Evolutionary conservation across 78 protist genomes (phyloP).

Genomic region (Thecamonas trahens): DNA sequence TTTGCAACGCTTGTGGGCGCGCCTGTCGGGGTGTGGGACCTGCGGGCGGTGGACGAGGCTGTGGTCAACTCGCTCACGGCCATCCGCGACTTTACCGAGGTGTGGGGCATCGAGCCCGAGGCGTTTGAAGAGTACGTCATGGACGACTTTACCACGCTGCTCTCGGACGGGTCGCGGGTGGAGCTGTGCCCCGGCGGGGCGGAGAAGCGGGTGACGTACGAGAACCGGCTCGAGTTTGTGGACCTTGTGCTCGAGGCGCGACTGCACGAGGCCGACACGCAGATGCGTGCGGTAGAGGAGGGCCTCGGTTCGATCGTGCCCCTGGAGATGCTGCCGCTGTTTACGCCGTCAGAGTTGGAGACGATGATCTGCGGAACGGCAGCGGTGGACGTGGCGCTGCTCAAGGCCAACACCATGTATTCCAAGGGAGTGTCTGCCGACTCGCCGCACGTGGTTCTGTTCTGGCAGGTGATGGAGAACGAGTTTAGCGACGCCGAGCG

Average conservation of each 20-base stretch:
- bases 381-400: slow-evolving; percentile 2
- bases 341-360: slow-evolving; percentile 10
- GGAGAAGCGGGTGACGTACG: neutral
- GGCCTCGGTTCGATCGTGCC: neutral
- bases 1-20: slow-evolving; percentile 35
- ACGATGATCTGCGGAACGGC: slow-evolving; percentile 5
- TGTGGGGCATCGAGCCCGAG: no score
- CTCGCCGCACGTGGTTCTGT: neutral
- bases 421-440: neutral
- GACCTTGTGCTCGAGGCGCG: neutral
- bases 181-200: slow-evolving; percentile 1
- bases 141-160: neutral
- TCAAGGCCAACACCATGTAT: no score
- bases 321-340: neutral
- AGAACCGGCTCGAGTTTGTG: neutral
- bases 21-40: neutral
- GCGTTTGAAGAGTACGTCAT: no score
- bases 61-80: neutral
- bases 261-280: neutral
- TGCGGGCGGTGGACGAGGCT: slow-evolving; percentile 7
- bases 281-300: neutral
- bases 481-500: neutral
- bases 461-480: neutral
- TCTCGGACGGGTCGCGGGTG: neutral
- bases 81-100: no score